Evolutionary conservation across 768 basidiomycete species (phyloP), one percentile per base, ranked within the genome.

Genomic region (Pleurotus giganteus): DNA sequence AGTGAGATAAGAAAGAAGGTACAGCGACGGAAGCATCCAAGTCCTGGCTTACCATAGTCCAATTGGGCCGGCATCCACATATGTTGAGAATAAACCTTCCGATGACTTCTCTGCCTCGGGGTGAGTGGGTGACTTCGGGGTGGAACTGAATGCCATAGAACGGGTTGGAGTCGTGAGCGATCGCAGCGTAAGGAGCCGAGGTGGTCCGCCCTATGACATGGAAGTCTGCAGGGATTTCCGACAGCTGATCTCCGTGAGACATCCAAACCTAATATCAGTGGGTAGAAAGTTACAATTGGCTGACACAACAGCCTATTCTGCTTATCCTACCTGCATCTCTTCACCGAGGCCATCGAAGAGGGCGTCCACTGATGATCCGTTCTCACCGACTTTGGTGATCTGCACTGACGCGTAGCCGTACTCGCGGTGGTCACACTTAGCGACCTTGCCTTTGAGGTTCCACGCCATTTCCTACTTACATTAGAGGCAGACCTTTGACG

Each of bases 61-160:
- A 99, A 61, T 87, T 85, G 13, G 78, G 69, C 56, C 71, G 75
- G 70, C 94, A 95, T 44, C 81, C 79, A 66, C 97, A 98, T 54
- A 98, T 89, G 58, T 84, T 80, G 39, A 88, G 70, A 34, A 97
- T 83, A 65, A 98, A 99, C 23, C 83, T 81, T 21, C 84, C 83
- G 56, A 99, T 90, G 54, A 99, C 83, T 65, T 92, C 92, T 66
- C 86, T 93, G 12, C 96, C 97, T 53, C 82, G 85, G 6, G 84
- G 86, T 23, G 91, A 91, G 67, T 99, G 96, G 0, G 97, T 98
- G 23, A 99, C 97, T 72, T 99, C 97, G 0, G 96, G 94, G 66
- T 99, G 97, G 76, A 98, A 99, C 65, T 99, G 97, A 37, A 99
- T 97, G 27, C 96, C 97, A 61, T 93, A 99, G 65, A 97, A 78